Conservation (phyloP, 2,329 filamentous ascomycete species). For the Talaromyces albobiverticillius region DNA sequence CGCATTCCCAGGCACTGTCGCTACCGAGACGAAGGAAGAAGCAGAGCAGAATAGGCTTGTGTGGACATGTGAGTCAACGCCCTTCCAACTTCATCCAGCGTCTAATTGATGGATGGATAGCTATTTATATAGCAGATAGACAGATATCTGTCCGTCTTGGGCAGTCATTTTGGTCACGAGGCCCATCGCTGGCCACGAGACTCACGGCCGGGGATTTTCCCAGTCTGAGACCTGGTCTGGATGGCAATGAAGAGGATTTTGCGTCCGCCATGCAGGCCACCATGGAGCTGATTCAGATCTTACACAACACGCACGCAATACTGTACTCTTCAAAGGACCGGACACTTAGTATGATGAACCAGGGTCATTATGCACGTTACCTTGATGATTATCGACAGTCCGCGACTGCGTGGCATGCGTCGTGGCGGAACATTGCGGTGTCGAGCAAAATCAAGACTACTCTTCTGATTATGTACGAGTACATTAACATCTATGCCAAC, state of each 20-base stretch:
- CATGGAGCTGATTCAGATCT: slow-evolving; percentile 19
- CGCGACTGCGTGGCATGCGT: too few relatives aligned
- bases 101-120: neutral
- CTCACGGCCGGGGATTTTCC: slow-evolving; percentile 21
- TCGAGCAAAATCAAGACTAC: neutral
- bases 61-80: neutral
- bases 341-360: slow-evolving; percentile 17
- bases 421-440: slow-evolving; percentile 9
- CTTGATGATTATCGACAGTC: slow-evolving; percentile 19
- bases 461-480: neutral
- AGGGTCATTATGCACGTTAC: slow-evolving; percentile 21
- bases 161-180: slow-evolving; percentile 24
- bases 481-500: neutral
- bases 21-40: neutral
- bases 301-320: slow-evolving; percentile 21
- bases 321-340: slow-evolving; percentile 19
- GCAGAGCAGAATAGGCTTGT: neutral
- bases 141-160: slow-evolving; percentile 24
- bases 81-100: too few relatives aligned
- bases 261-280: slow-evolving; percentile 17
- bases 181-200: slow-evolving; percentile 18
- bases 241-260: neutral
- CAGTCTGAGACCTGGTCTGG: neutral
- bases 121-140: slow-evolving; percentile 19
- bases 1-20: slow-evolving; percentile 16